Percentiles rank a stretch among this genome's conserved stretches.
phyloP scores from a whole-genome alignment of 2,329 filamentous ascomycete species.

The Arthroderma sp. region DNA sequence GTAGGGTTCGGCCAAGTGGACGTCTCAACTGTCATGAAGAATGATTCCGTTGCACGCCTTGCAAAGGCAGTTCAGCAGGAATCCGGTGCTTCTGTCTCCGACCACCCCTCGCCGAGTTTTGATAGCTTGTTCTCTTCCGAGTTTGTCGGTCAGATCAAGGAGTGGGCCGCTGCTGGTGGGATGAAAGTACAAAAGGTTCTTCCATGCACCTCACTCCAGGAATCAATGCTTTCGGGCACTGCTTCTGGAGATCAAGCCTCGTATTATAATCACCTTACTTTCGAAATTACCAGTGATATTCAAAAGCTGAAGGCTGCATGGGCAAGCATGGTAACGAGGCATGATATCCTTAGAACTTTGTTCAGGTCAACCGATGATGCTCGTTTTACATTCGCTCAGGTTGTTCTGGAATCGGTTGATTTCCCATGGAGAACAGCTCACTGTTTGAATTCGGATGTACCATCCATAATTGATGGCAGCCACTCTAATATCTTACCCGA shows the following conservation, averaged over 20 bases:
- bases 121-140: constrained; percentile 13
- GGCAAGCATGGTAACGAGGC: constrained; percentile 48
- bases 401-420: constrained; percentile 44
- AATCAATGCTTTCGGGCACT: constrained; percentile 64
- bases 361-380: constrained; percentile 54
- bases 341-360: constrained; percentile 64
- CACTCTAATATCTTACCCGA: constrained; percentile 14
- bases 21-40: constrained; percentile 57
- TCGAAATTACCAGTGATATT: constrained; percentile 44
- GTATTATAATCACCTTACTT: constrained; percentile 61
- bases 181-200: constrained; percentile 44
- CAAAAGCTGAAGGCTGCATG: constrained; percentile 46
- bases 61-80: neutral
- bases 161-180: constrained; percentile 21
- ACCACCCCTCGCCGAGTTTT: neutral
- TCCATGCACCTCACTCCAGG: constrained; percentile 77
- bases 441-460: constrained; percentile 18
- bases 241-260: constrained; percentile 32
- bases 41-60: constrained; percentile 53
- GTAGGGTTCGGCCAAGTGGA: constrained; percentile 39
- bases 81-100: neutral
- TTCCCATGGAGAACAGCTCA: constrained; percentile 36
- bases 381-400: constrained; percentile 55
- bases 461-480: constrained; percentile 37
- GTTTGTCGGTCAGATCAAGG: constrained; percentile 20